phyloP scores from a whole-genome alignment of 2,329 filamentous ascomycete species.

The Botrytis hyacinthi region DNA sequence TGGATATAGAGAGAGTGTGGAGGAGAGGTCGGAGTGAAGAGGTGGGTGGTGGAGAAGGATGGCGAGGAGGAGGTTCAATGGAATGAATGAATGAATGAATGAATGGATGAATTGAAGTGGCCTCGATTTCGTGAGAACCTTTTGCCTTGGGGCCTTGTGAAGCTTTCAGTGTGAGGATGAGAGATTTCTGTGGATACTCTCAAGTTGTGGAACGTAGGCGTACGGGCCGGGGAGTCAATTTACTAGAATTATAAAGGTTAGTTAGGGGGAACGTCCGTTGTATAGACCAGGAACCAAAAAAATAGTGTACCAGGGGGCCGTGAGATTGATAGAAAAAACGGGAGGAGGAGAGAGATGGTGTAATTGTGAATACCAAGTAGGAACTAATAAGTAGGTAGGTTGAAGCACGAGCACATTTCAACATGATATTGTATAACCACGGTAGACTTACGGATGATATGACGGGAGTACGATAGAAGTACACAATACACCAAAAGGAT shows the following conservation, averaged over 20 bases:
- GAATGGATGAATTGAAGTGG: conserved; percentile 14
- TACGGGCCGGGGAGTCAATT: background rate
- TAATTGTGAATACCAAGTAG: background rate
- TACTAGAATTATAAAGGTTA: conserved; percentile 3
- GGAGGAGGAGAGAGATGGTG: background rate
- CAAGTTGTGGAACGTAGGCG: conserved; percentile 9
- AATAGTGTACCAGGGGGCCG: conserved; percentile 1
- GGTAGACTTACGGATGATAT: background rate
- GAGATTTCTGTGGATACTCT: conserved; percentile 11
- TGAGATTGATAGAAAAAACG: conserved; percentile 3
- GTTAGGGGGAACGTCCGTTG: conserved; percentile 9
- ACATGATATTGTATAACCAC: conserved; percentile 7
- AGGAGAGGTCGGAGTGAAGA: conserved; percentile 15
- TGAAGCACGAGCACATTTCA: conserved; percentile 3
- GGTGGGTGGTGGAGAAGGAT: conserved; percentile 1
- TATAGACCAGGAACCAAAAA: conserved; percentile 12
- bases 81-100: conserved; percentile 15
- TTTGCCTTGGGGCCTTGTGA: conserved; percentile 18
- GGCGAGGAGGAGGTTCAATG: background rate
- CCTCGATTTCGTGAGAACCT: conserved; percentile 12
- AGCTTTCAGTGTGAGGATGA: conserved; percentile 10
- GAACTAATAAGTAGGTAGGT: background rate
- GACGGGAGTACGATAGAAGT: background rate
- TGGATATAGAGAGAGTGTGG: background rate
- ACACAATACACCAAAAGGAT: conserved; percentile 13